phyloP scores from a whole-genome alignment of 345 rosid genomes.

The Eucalyptus viminalis region DNA sequence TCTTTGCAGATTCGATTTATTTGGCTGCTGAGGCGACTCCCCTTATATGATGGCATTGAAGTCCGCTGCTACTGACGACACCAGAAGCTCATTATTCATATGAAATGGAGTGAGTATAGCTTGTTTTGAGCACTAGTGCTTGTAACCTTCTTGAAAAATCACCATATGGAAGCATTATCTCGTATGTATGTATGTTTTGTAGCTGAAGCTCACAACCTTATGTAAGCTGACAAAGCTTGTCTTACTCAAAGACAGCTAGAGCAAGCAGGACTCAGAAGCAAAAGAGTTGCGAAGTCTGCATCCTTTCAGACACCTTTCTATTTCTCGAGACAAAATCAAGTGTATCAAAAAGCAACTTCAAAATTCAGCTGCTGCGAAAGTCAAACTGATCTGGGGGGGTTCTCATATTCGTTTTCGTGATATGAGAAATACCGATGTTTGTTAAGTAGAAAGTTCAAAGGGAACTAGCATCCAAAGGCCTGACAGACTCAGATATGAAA shows the following conservation, averaged over 20 bases:
- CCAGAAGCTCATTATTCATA: too few relatives aligned
- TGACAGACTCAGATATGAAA: too few relatives aligned
- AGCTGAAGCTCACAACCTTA: background rate
- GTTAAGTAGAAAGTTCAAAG: background rate
- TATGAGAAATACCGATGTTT: background rate
- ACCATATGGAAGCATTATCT: background rate
- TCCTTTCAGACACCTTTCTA: background rate
- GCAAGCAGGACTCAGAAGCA: background rate
- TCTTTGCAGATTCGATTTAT: background rate
- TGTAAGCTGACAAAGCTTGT: background rate
- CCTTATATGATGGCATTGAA: background rate
- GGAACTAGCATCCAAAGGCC: background rate
- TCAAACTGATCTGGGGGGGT: background rate
- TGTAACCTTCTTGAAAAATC: background rate
- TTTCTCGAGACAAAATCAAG: background rate
- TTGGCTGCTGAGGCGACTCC: background rate
- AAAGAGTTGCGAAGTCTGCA: background rate
- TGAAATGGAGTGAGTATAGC: too few relatives aligned
- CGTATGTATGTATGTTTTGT: background rate
- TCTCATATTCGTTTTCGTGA: too few relatives aligned
- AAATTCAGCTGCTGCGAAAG: background rate
- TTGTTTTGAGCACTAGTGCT: background rate
- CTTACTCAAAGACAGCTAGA: background rate
- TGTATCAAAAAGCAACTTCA: background rate
- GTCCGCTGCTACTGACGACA: background rate